Evolutionary conservation across 148 eudicot species (phyloP).

Genomic region (Vaccinium corymbosum): DNA sequence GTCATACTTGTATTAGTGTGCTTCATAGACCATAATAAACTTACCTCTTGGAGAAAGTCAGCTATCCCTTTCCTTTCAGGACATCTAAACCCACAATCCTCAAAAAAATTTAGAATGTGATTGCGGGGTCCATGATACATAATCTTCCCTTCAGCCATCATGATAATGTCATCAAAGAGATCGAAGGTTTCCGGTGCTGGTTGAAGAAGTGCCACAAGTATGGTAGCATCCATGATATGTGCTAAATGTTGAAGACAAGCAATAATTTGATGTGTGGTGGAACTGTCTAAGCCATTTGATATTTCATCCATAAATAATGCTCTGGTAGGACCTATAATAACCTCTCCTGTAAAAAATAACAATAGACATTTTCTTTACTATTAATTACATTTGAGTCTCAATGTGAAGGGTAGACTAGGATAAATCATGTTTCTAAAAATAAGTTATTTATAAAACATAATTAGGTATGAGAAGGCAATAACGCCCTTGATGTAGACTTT

Average conservation of each 20-base stretch:
- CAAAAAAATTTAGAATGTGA: constrained; percentile 49
- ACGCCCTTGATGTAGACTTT: not conserved
- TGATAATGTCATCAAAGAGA: constrained; percentile 76
- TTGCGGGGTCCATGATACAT: constrained; percentile 72
- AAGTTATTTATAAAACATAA: not conserved
- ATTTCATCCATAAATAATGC: constrained; percentile 15
- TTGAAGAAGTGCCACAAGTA: constrained; percentile 77
- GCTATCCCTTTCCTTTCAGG: constrained; percentile 84
- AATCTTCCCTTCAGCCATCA: constrained; percentile 83
- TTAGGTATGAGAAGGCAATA: not conserved
- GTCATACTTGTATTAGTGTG: not conserved
- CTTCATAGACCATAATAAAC: not conserved
- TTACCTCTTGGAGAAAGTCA: constrained; percentile 89
- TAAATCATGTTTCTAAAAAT: too few relatives aligned
- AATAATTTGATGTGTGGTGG: constrained; percentile 78
- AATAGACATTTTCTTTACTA: not conserved
- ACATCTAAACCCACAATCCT: constrained; percentile 67
- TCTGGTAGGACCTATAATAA: constrained; percentile 82
- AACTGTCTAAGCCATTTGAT: constrained; percentile 46
- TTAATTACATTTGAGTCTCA: too few relatives aligned
- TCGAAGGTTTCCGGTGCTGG: constrained; percentile 82
- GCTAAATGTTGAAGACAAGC: constrained; percentile 63
- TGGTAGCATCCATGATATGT: constrained; percentile 64
- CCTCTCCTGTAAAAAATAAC: constrained; percentile 50
- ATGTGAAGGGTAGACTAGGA: too few relatives aligned